These are phyloP conservation scores for Cystoderma amianthinum DNA, from an alignment of 768 basidiomycete species.

Conservation along the genomic window DNA sequence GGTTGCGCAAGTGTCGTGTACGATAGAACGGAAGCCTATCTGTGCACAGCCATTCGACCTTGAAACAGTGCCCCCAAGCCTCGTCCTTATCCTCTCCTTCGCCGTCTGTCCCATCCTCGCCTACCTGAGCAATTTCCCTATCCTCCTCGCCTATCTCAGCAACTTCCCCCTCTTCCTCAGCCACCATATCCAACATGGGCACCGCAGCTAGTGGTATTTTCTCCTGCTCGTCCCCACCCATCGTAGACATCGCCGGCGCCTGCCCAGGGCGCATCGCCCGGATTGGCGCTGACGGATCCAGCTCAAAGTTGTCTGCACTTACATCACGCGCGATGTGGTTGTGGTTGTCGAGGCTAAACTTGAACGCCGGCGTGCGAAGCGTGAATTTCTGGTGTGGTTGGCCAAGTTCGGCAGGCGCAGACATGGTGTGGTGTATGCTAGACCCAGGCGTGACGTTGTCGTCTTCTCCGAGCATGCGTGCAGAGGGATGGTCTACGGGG, in stretches of 20 bases:
- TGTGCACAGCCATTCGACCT: conserved; percentile 76
- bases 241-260: conserved; percentile 1
- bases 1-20: conserved; percentile 78
- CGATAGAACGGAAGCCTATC: conserved; percentile 66
- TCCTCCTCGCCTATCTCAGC: not conserved
- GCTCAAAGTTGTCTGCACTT: conserved; percentile 19
- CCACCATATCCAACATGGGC: not conserved
- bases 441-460: not conserved
- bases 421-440: conserved; percentile 14
- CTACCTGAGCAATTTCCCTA: conserved; percentile 15
- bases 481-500: conserved; percentile 12
- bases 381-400: conserved; percentile 24
- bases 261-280: conserved; percentile 21
- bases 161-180: conserved; percentile 6
- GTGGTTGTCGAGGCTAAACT: conserved; percentile 24
- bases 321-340: not conserved
- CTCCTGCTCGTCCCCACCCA: not conserved
- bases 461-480: too few relatives aligned
- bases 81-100: conserved; percentile 21
- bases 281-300: conserved; percentile 32
- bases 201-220: not conserved
- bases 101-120: conserved; percentile 12
- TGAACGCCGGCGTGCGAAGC: conserved; percentile 13
- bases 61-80: conserved; percentile 75
- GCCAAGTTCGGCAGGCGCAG: conserved; percentile 52